Percentiles rank a stretch among this genome's conserved stretches.
phyloP scores from a whole-genome alignment of 2,329 filamentous ascomycete species.

The Periglandula ipomoeae region DNA sequence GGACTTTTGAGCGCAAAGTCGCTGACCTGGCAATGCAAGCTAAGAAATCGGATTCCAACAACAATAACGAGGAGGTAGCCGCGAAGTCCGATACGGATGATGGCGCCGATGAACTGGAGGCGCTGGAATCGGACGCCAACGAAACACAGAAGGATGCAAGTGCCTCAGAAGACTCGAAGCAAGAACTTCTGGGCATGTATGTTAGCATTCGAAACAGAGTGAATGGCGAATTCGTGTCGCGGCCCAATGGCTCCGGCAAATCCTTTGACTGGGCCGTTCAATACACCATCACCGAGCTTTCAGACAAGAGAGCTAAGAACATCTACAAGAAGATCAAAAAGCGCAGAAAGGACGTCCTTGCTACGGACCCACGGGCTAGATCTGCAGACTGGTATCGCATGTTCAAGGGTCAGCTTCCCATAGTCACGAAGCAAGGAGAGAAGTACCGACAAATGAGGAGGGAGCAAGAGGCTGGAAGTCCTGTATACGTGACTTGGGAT shows the following conservation, averaged over 20 bases:
- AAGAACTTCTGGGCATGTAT: conserved; percentile 56
- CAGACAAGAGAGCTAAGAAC: conserved; percentile 29
- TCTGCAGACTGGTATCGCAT: conserved; percentile 36
- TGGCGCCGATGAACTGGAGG: background rate
- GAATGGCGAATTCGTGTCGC: conserved; percentile 52
- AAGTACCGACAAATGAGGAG: conserved; percentile 48
- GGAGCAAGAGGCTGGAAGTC: conserved; percentile 35
- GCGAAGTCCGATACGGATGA: background rate
- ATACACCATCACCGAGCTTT: conserved; percentile 63
- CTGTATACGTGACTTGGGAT: conserved; percentile 38
- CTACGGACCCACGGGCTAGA: conserved; percentile 30
- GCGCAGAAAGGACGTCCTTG: conserved; percentile 42
- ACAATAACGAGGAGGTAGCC: background rate
- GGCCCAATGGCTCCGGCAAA: conserved; percentile 40
- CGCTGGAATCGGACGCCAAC: background rate
- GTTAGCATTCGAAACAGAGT: conserved; percentile 65
- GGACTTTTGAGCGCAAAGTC: conserved; percentile 42
- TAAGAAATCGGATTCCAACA: conserved; percentile 10
- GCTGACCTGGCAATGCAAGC: conserved; percentile 36
- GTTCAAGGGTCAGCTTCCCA: conserved; percentile 32
- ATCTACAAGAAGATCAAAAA: conserved; percentile 49
- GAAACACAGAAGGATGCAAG: background rate
- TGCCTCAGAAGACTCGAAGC: conserved; percentile 3
- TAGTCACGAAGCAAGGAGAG: conserved; percentile 43
- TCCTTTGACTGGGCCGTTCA: conserved; percentile 60